Percentiles rank a stretch among this genome's conserved stretches.
Conservation (phyloP, 2,329 filamentous ascomycete species). For the Cordyceps fumosorosea region DNA sequence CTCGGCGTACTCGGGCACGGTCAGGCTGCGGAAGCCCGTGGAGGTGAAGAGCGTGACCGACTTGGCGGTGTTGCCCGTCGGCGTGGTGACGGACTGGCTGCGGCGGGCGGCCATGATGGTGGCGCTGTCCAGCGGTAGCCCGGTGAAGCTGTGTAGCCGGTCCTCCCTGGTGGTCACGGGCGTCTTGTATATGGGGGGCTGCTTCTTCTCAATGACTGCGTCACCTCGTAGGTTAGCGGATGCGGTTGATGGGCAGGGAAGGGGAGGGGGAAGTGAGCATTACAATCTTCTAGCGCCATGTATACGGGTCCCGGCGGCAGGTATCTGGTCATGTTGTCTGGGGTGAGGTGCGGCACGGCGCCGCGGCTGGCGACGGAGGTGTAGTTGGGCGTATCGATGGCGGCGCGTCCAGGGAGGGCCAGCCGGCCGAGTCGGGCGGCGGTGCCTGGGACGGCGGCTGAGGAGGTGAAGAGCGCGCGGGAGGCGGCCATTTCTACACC, state of each 20-base stretch:
- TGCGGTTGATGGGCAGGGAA: not conserved
- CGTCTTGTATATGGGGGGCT: conserved; percentile 43
- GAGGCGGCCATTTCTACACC: conserved; percentile 19
- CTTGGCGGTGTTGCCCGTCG: conserved; percentile 62
- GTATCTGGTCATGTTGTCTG: conserved; percentile 67
- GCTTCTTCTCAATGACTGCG: conserved; percentile 48
- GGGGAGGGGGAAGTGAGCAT: conserved; percentile 24
- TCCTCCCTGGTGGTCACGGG: conserved; percentile 30
- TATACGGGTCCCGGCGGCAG: conserved; percentile 65
- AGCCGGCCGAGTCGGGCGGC: conserved; percentile 63
- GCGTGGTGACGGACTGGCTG: conserved; percentile 66
- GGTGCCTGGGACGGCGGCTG: conserved; percentile 30
- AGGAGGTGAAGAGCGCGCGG: conserved; percentile 35
- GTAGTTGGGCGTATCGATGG: conserved; percentile 78
- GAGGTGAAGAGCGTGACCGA: conserved; percentile 77
- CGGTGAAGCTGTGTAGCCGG: conserved; percentile 70
- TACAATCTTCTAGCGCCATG: conserved; percentile 88
- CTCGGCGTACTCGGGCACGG: conserved; percentile 60
- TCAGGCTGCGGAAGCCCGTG: conserved; percentile 71
- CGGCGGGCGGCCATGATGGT: conserved; percentile 73
- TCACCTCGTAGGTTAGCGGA: not conserved
- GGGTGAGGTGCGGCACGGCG: conserved; percentile 78
- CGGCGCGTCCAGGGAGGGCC: conserved; percentile 50
- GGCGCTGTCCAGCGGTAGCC: conserved; percentile 57
- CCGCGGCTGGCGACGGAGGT: conserved; percentile 77